Conservation (phyloP, 2,329 filamentous ascomycete species). For the Aspergillus fischeri region DNA sequence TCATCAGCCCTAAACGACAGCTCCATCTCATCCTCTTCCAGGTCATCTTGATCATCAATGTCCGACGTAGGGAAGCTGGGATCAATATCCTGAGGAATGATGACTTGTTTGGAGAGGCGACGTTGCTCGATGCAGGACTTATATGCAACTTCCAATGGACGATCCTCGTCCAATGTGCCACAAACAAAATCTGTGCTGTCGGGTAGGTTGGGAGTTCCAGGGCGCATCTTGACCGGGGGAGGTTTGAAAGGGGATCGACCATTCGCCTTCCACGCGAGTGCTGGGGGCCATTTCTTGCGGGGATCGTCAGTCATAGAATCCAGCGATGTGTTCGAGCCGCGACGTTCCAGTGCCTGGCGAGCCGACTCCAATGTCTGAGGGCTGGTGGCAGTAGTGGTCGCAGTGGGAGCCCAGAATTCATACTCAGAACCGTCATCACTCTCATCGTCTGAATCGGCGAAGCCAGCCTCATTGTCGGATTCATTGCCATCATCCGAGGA, state of each 20-base stretch:
- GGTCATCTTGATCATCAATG: conserved; percentile 77
- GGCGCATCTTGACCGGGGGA: conserved; percentile 52
- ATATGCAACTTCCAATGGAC: conserved; percentile 90
- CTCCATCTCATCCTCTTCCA: conserved; percentile 59
- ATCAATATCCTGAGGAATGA: conserved; percentile 94
- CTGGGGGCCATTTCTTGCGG: conserved; percentile 26
- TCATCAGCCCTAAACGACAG: conserved; percentile 45
- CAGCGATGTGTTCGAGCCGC: conserved; percentile 51
- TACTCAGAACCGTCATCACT: conserved; percentile 62
- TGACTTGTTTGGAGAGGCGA: conserved; percentile 72
- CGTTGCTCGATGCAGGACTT: conserved; percentile 77
- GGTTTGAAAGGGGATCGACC: conserved; percentile 38
- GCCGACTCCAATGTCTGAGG: conserved; percentile 49
- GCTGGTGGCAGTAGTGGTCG: conserved; percentile 49
- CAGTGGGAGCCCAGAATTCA: conserved; percentile 58
- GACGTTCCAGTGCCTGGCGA: conserved; percentile 43
- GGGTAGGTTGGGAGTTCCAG: conserved; percentile 75
- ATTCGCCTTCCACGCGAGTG: conserved; percentile 22
- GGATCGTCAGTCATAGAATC: conserved; percentile 44
- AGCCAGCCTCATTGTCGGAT: conserved; percentile 72
- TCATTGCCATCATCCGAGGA: conserved; percentile 65
- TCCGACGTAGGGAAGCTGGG: conserved; percentile 96
- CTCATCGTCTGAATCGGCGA: conserved; percentile 62
- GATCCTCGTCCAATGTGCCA: conserved; percentile 92
- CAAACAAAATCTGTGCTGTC: conserved; percentile 99